phyloP scores from a whole-genome alignment of 352 stramenopile species.

The Phytophthora pseudosyringae region DNA sequence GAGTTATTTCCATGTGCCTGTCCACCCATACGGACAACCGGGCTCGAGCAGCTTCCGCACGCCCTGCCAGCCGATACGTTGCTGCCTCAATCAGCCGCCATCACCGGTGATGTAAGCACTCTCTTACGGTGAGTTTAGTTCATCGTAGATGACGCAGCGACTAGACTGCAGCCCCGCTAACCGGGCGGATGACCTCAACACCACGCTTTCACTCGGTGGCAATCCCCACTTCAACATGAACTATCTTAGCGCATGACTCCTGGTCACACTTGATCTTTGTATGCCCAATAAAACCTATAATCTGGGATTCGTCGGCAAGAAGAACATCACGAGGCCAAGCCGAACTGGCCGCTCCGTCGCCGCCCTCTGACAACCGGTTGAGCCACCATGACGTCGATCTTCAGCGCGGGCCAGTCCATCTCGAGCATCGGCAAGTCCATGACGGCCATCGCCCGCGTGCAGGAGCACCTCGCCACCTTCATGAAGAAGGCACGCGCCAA shows the following conservation, averaged over 20 bases:
- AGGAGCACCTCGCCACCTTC: constrained; percentile 82
- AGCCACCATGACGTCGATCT: constrained; percentile 66
- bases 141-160: too few species aligned
- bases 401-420: constrained; percentile 85
- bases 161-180: not conserved
- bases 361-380: constrained; percentile 2
- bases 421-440: constrained; percentile 89
- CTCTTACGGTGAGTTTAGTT: too few species aligned
- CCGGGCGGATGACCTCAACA: not conserved
- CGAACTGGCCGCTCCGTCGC: not conserved
- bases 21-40: constrained; percentile 4
- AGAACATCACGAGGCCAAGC: constrained; percentile 8
- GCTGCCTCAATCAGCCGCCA: constrained; percentile 2
- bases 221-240: constrained; percentile 7
- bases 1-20: not conserved
- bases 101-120: too few species aligned
- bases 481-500: constrained; percentile 72
- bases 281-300: not conserved
- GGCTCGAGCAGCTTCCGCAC: too few species aligned
- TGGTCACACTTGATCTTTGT: constrained; percentile 7
- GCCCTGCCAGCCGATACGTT: not conserved
- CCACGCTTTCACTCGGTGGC: too few species aligned
- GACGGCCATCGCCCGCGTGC: constrained; percentile 75
- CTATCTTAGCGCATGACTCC: not conserved
- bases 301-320: constrained; percentile 4